Evolutionary conservation across 139 green algal genomes (phyloP).

Genomic region (Chlorella sp.): DNA sequence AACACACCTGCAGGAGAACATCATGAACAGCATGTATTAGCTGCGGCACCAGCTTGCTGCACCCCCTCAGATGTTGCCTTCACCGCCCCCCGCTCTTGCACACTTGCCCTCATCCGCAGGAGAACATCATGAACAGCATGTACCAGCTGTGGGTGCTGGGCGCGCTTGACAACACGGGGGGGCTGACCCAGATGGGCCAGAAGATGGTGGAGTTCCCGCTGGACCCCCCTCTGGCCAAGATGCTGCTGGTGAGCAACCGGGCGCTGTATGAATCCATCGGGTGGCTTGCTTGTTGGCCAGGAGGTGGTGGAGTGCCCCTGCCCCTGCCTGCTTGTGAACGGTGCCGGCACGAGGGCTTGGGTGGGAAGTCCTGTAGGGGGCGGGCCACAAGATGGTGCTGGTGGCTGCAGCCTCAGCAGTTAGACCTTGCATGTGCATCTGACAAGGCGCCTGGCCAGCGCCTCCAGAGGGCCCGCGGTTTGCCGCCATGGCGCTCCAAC

Average conservation of each 20-base stretch:
- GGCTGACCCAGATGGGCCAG: constrained; percentile 59
- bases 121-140: constrained; percentile 98
- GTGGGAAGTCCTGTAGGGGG: no score
- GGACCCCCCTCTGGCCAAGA: constrained; percentile 94
- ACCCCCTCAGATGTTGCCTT: background rate
- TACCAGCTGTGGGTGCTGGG: constrained; percentile 95
- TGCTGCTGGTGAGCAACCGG: constrained; percentile 81
- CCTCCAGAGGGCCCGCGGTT: no score
- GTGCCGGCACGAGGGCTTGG: no score
- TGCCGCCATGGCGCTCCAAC: no score
- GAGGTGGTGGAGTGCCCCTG: no score
- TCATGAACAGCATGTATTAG: constrained; percentile 96
- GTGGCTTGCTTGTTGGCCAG: background rate
- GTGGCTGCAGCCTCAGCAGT: no score
- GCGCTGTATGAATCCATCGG: background rate
- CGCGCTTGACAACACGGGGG: constrained; percentile 87
- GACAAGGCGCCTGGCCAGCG: no score
- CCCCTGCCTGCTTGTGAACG: background rate
- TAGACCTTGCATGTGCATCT: no score
- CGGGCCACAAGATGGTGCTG: no score
- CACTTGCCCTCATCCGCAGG: constrained; percentile 58
- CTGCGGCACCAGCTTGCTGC: constrained; percentile 67
- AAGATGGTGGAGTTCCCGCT: constrained; percentile 99
- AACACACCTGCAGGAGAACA: constrained; percentile 65
- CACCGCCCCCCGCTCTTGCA: no score